These are phyloP conservation scores for Agaricus sinodeliciosus DNA, from an alignment of 768 basidiomycete species.

Conservation along the genomic window DNA sequence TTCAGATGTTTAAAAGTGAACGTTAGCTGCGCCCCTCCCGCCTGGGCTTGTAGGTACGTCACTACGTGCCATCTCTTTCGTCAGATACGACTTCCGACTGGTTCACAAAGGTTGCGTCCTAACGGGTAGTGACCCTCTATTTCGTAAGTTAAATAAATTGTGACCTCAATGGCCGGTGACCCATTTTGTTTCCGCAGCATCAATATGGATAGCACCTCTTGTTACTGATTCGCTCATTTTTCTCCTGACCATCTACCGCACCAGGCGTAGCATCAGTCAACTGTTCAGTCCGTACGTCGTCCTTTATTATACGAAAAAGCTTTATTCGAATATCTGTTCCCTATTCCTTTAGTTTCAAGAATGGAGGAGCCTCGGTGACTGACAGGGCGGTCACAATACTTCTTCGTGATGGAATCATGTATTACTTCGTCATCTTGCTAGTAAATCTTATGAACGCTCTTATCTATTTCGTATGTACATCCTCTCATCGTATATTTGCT, in stretches of 20 bases:
- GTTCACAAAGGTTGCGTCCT: conserved; percentile 20
- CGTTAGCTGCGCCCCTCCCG: conserved; percentile 19
- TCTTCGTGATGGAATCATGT: conserved; percentile 20
- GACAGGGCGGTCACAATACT: conserved; percentile 18
- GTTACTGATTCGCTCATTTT: conserved; percentile 17
- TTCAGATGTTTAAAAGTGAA: not conserved
- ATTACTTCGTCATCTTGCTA: conserved; percentile 21
- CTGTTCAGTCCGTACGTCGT: not conserved
- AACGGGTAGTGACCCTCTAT: conserved; percentile 15
- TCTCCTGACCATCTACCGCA: conserved; percentile 15
- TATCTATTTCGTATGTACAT: conserved; percentile 19
- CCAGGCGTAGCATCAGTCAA: conserved; percentile 7
- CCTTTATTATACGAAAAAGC: too few relatives aligned
- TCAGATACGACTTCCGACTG: not conserved
- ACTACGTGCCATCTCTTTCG: not conserved
- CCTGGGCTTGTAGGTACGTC: conserved; percentile 17
- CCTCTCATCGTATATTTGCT: not conserved
- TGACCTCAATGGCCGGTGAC: too few relatives aligned
- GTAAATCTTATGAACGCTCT: conserved; percentile 21
- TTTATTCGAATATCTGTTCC: too few relatives aligned
- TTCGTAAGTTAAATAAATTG: conserved; percentile 16
- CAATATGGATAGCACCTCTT: conserved; percentile 20
- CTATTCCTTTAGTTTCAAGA: not conserved
- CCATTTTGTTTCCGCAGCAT: conserved; percentile 10
- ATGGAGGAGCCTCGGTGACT: not conserved